A percentile compares a stretch with the other conserved stretches of the same genome.
Conservation (phyloP, 805 yeast species). For the Sungouiozyma intestinalis region DNA sequence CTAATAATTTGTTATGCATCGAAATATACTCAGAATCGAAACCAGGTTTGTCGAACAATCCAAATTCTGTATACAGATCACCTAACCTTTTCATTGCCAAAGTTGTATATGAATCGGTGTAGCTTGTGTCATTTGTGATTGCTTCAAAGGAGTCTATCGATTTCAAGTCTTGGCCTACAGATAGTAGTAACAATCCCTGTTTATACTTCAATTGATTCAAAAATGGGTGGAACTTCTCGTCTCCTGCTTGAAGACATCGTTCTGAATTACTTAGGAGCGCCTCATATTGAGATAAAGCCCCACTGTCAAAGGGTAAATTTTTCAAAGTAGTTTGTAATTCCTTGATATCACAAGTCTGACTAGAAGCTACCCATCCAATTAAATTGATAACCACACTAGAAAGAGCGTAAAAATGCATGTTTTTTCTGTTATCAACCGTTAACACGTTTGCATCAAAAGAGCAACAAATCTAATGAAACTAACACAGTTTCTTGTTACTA, state of each 20-base stretch:
- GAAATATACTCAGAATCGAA: not conserved
- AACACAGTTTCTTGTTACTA: too few species aligned
- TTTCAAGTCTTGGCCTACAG: slow-evolving; percentile 41
- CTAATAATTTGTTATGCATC: slow-evolving; percentile 10
- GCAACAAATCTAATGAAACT: too few species aligned
- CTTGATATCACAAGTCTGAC: not conserved
- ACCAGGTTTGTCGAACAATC: slow-evolving; percentile 20
- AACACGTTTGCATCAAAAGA: too few species aligned
- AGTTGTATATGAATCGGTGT: slow-evolving; percentile 19
- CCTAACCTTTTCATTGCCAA: slow-evolving; percentile 42
- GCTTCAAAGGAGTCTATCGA: slow-evolving; percentile 44
- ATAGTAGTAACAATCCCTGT: slow-evolving; percentile 50
- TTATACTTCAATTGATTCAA: slow-evolving; percentile 38
- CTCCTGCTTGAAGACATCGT: not conserved
- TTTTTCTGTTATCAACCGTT: not conserved
- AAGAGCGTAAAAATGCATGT: not conserved
- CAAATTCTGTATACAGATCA: slow-evolving; percentile 43
- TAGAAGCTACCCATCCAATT: too few species aligned
- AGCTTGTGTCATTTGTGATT: slow-evolving; percentile 31
- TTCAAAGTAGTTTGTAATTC: not conserved
- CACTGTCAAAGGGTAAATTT: not conserved
- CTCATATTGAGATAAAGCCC: slow-evolving; percentile 1
- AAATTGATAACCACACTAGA: too few species aligned
- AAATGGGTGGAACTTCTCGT: not conserved
- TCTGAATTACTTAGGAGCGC: not conserved